These are phyloP conservation scores for Exophiala xenobiotica DNA, from an alignment of 2,329 filamentous ascomycete genomes.

Conservation along the genomic window DNA sequence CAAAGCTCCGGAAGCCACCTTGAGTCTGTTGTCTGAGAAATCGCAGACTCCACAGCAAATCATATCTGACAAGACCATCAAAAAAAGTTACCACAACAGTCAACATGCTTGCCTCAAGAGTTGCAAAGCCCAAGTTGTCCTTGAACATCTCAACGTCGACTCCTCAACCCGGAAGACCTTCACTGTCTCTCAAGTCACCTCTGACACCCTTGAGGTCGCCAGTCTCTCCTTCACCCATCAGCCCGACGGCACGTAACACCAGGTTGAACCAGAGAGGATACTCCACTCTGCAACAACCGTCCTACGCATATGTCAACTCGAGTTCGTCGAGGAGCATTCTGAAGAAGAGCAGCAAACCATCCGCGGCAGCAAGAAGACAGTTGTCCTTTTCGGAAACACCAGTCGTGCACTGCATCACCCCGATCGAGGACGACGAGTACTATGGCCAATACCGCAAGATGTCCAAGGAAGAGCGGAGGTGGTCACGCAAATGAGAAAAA, in stretches of 20 bases:
- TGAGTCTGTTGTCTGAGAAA: neutral
- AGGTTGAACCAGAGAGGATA: conserved; percentile 39
- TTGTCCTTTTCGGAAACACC: conserved; percentile 46
- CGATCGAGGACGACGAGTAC: conserved; percentile 50
- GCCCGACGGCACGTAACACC: conserved; percentile 42
- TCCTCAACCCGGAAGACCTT: conserved; percentile 34
- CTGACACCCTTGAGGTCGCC: conserved; percentile 41
- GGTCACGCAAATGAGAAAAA: conserved; percentile 38
- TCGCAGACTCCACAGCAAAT: neutral
- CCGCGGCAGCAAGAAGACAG: conserved; percentile 34
- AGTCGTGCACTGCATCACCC: conserved; percentile 48
- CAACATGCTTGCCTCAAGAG: conserved; percentile 43
- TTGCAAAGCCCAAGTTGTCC: conserved; percentile 48
- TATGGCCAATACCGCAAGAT: conserved; percentile 49
- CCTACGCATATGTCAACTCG: conserved; percentile 45
- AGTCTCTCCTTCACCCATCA: conserved; percentile 42
- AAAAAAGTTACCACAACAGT: conserved; percentile 7
- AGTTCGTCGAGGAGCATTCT: conserved; percentile 49
- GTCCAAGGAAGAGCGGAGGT: conserved; percentile 47
- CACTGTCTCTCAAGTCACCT: conserved; percentile 47
- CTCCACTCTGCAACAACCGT: conserved; percentile 41
- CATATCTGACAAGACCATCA: conserved; percentile 7
- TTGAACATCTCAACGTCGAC: conserved; percentile 44
- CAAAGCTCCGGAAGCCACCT: neutral
- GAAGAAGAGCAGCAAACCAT: conserved; percentile 40